These are phyloP conservation scores for Atkinsonella texensis DNA, from an alignment of 2,329 filamentous ascomycete genomes.

Conservation along the genomic window DNA sequence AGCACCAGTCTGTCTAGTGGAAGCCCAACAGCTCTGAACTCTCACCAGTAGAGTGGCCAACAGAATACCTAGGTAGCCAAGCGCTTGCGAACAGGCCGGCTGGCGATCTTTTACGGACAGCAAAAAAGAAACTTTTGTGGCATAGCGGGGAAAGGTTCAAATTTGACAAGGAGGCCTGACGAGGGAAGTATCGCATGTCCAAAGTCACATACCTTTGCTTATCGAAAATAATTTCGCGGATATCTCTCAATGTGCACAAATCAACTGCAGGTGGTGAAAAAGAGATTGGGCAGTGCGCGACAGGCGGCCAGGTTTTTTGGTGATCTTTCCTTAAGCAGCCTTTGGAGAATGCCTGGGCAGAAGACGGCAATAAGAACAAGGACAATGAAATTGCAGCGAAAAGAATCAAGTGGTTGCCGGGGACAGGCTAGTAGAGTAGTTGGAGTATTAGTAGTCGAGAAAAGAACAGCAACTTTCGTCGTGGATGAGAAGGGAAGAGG, in stretches of 20 bases:
- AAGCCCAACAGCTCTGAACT: background rate
- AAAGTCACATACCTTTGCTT: background rate
- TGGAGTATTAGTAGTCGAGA: background rate
- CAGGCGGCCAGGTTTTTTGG: background rate
- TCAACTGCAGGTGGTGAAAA: background rate
- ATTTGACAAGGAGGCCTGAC: background rate
- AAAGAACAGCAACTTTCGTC: background rate
- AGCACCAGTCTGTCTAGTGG: background rate
- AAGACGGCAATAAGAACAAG: background rate
- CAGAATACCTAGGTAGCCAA: background rate
- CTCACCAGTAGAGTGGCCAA: background rate
- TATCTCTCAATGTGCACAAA: background rate
- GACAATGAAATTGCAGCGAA: background rate
- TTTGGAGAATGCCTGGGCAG: background rate
- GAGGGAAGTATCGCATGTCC: background rate
- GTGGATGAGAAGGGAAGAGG: conserved; percentile 10
- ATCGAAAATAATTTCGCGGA: background rate
- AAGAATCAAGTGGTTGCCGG: background rate
- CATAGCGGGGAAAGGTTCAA: background rate
- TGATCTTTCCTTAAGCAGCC: background rate
- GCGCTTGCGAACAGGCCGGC: background rate
- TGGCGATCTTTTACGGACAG: too few species aligned
- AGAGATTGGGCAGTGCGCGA: background rate
- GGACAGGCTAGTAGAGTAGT: background rate
- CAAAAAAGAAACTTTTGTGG: too few species aligned